Conservation (phyloP, 371 early-diverging fungal species). For the Mortierella sp. region DNA sequence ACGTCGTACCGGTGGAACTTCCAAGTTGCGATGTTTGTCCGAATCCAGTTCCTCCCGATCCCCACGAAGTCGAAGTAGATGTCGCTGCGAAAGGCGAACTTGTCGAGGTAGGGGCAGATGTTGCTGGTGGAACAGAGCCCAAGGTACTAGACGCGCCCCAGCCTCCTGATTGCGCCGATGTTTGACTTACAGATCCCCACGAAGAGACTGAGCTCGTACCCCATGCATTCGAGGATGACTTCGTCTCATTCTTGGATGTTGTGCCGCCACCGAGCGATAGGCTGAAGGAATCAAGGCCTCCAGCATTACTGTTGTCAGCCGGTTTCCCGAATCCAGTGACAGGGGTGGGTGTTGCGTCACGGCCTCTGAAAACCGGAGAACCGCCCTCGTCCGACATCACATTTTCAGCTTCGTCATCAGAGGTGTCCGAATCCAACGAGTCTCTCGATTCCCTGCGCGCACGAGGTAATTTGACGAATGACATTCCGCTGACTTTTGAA, state of each 20-base stretch:
- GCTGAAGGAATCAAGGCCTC: slow-evolving; percentile 42
- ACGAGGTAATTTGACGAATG: slow-evolving; percentile 64
- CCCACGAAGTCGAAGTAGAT: slow-evolving; percentile 25
- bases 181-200: slow-evolving; percentile 27
- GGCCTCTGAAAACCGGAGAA: slow-evolving; percentile 13
- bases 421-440: slow-evolving; percentile 80
- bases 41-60: slow-evolving; percentile 18
- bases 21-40: slow-evolving; percentile 25
- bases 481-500: slow-evolving; percentile 11
- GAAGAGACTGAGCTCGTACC: slow-evolving; percentile 33
- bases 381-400: slow-evolving; percentile 13
- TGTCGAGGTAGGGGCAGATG: background rate
- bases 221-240: slow-evolving; percentile 23
- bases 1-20: slow-evolving; percentile 2
- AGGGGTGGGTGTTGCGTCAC: slow-evolving; percentile 7
- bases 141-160: slow-evolving; percentile 10
- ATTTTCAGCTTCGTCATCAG: slow-evolving; percentile 41
- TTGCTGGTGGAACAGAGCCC: slow-evolving; percentile 5
- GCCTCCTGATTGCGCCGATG: slow-evolving; percentile 9
- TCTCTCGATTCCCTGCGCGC: slow-evolving; percentile 77
- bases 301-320: background rate
- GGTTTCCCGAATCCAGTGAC: slow-evolving; percentile 17
- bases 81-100: slow-evolving; percentile 18
- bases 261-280: slow-evolving; percentile 27
- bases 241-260: slow-evolving; percentile 8